phyloP scores from a whole-genome alignment of 345 rosid genomes.

The Acer saccharum region DNA sequence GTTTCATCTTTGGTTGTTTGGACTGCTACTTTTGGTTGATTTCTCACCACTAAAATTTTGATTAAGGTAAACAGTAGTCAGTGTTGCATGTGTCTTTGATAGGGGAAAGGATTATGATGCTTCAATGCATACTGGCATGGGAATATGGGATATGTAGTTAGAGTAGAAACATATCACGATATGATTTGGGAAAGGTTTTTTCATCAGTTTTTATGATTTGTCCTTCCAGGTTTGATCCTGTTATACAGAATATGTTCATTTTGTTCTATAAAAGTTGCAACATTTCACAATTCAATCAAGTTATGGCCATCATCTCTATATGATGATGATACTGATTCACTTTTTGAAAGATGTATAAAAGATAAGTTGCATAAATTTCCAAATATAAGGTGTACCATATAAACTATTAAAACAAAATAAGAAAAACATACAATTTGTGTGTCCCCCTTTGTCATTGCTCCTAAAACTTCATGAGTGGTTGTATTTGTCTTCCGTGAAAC shows the following conservation, averaged over 20 bases:
- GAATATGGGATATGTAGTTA: not conserved
- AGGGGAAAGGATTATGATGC: not conserved
- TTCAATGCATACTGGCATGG: not conserved
- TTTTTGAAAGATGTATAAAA: not conserved
- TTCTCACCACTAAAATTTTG: not conserved
- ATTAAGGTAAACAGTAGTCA: not conserved
- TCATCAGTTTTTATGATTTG: not conserved
- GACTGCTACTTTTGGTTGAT: not conserved
- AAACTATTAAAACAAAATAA: not conserved
- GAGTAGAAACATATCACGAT: not conserved
- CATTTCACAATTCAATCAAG: not conserved
- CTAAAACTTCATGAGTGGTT: slow-evolving; percentile 90
- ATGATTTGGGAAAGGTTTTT: not conserved
- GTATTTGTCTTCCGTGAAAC: slow-evolving; percentile 97
- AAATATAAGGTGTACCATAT: not conserved
- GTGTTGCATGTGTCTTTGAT: not conserved
- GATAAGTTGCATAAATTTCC: not conserved
- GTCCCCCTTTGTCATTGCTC: slow-evolving; percentile 79
- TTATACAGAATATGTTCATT: not conserved
- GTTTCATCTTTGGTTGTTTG: not conserved
- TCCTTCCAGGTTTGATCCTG: not conserved
- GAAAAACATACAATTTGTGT: slow-evolving; percentile 74
- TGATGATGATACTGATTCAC: not conserved
- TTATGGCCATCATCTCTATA: not conserved
- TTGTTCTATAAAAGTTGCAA: not conserved